A percentile compares a stretch with the other conserved stretches of the same genome.
phyloP scores from a whole-genome alignment of 768 basidiomycete species.

The Strobilomyces confusus region DNA sequence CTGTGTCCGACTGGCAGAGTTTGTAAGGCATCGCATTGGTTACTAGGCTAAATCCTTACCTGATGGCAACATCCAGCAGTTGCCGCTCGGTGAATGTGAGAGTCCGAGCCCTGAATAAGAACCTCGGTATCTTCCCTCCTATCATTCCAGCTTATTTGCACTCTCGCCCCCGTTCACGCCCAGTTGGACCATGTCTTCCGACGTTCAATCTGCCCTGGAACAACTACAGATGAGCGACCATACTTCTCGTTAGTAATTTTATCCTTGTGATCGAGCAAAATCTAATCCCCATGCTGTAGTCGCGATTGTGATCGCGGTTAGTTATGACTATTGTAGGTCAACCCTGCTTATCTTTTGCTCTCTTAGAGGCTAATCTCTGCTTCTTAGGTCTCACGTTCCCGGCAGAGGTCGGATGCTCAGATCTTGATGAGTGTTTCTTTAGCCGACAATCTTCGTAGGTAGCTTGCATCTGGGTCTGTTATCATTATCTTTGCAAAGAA shows the following conservation, averaged over 20 bases:
- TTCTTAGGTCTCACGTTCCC: neutral
- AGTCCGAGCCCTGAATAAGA: too few species aligned
- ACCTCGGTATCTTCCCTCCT: too few species aligned
- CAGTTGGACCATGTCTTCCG: neutral
- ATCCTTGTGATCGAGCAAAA: neutral
- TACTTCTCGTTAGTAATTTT: neutral
- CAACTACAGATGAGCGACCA: neutral
- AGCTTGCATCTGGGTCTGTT: constrained; percentile 2
- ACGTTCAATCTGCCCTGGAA: neutral
- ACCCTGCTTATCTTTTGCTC: neutral
- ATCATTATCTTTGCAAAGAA: neutral
- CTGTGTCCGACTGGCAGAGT: too few species aligned
- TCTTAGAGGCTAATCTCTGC: neutral
- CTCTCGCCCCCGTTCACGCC: too few species aligned
- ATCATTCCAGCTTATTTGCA: too few species aligned
- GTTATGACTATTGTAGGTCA: constrained; percentile 1
- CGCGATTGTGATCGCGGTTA: neutral
- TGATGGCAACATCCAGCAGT: too few species aligned
- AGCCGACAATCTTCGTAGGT: neutral
- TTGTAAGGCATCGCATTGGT: too few species aligned
- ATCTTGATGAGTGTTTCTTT: neutral
- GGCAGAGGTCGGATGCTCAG: neutral
- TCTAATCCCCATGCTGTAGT: neutral
- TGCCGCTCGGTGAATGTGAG: too few species aligned
- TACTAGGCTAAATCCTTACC: too few species aligned